Evolutionary conservation across 768 basidiomycete species (phyloP).

Genomic region (Gloeopeniophorella convolvens): DNA sequence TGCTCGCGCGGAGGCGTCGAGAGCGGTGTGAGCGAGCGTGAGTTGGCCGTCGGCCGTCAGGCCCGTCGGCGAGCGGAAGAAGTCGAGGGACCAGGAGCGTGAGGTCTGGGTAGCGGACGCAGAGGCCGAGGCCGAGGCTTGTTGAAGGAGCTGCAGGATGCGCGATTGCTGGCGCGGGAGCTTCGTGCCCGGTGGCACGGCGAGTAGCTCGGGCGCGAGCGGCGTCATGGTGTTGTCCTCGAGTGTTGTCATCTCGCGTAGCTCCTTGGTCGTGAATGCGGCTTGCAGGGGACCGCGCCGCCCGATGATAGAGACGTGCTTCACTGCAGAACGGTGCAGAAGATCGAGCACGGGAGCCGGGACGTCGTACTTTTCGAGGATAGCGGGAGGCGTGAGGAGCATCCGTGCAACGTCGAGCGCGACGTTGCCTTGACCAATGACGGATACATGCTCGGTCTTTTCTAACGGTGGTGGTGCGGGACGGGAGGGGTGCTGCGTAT

Average conservation of each 20-base stretch:
- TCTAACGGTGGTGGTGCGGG: conserved; percentile 59
- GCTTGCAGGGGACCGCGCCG: conserved; percentile 85
- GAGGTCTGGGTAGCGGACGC: conserved; percentile 35
- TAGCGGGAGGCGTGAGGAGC: conserved; percentile 62
- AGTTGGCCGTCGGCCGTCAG: conserved; percentile 33
- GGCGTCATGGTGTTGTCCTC: conserved; percentile 64
- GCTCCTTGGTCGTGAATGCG: conserved; percentile 88
- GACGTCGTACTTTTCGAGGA: conserved; percentile 68
- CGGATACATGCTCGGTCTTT: conserved; percentile 59
- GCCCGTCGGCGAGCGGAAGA: conserved; percentile 65
- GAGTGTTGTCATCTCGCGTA: conserved; percentile 69
- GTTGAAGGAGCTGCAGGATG: conserved; percentile 55
- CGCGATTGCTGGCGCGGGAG: conserved; percentile 61
- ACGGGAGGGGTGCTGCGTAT: conserved; percentile 82
- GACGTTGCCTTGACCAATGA: conserved; percentile 95
- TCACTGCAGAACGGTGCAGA: conserved; percentile 53
- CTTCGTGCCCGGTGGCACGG: conserved; percentile 28
- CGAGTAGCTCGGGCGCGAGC: conserved; percentile 41
- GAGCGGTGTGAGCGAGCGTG: conserved; percentile 52
- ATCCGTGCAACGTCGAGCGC: conserved; percentile 89
- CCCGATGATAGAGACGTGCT: conserved; percentile 77
- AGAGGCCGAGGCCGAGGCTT: conserved; percentile 42
- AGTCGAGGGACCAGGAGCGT: conserved; percentile 76
- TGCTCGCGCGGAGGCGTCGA: conserved; percentile 45
- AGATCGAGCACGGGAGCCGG: conserved; percentile 67